These are phyloP conservation scores for Bidens hawaiensis DNA, from an alignment of 140 eudicot species.

Conservation along the genomic window DNA sequence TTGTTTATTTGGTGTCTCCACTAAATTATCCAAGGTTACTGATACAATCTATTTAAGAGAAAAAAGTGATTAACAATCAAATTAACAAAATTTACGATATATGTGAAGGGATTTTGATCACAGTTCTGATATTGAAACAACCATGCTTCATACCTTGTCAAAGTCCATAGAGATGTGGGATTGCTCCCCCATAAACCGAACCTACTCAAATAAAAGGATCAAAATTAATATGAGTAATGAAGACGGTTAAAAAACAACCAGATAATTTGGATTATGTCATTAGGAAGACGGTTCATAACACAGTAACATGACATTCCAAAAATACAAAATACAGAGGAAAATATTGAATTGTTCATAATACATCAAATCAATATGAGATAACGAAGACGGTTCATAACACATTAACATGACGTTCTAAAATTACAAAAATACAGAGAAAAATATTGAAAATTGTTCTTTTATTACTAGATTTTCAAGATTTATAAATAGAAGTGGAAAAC, in stretches of 20 bases:
- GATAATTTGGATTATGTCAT: background rate
- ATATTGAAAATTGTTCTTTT: background rate
- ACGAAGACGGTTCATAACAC: constrained; percentile 8
- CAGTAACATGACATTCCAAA: constrained; percentile 6
- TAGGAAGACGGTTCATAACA: constrained; percentile 3
- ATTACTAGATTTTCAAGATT: constrained; percentile 11
- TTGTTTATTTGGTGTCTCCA: constrained; percentile 32
- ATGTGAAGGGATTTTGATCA: constrained; percentile 12
- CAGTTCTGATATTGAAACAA: constrained; percentile 3
- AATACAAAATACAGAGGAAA: constrained; percentile 10
- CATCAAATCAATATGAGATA: constrained; percentile 9
- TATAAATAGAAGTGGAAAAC: background rate
- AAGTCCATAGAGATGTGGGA: constrained; percentile 82
- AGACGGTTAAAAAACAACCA: background rate
- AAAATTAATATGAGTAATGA: constrained; percentile 16
- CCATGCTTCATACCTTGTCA: constrained; percentile 57
- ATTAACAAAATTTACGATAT: constrained; percentile 14
- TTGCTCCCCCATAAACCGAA: constrained; percentile 79
- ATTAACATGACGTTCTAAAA: constrained; percentile 3
- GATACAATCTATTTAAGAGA: constrained; percentile 58
- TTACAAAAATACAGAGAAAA: constrained; percentile 7
- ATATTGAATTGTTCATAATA: no score
- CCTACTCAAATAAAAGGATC: constrained; percentile 22
- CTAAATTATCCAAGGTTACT: constrained; percentile 72
- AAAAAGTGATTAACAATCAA: constrained; percentile 18